Evolutionary conservation across 2,329 filamentous ascomycete species (phyloP).

Genomic region (Fusarium mangiferae): DNA sequence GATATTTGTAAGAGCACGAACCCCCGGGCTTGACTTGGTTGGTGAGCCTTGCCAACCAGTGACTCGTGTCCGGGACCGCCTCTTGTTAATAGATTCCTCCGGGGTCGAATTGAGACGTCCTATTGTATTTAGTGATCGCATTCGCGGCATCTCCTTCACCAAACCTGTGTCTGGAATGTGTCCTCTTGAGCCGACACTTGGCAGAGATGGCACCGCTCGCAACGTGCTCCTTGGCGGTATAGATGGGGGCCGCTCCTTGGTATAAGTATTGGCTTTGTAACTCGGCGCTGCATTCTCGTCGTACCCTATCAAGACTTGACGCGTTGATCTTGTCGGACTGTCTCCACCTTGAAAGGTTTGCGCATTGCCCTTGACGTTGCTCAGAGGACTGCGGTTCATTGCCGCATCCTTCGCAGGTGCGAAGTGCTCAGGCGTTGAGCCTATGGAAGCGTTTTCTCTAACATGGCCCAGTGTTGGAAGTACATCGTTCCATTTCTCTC

Average conservation of each 20-base stretch:
- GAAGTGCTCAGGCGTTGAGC: slow-evolving; percentile 43
- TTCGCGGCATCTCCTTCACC: slow-evolving; percentile 25
- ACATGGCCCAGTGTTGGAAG: slow-evolving; percentile 53
- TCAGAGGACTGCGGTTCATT: slow-evolving; percentile 21
- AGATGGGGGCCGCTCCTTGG: slow-evolving; percentile 7
- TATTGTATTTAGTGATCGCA: slow-evolving; percentile 43
- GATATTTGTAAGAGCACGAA: not conserved
- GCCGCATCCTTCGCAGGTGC: not conserved
- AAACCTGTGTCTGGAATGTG: not conserved
- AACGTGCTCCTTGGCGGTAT: slow-evolving; percentile 35
- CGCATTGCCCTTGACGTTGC: slow-evolving; percentile 16
- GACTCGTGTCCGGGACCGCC: slow-evolving; percentile 33
- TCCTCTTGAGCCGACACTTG: slow-evolving; percentile 21
- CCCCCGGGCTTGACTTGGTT: slow-evolving; percentile 45
- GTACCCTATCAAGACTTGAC: not conserved
- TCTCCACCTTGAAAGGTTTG: not conserved
- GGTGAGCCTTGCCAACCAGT: slow-evolving; percentile 35
- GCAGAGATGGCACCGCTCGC: slow-evolving; percentile 42
- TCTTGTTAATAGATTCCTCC: slow-evolving; percentile 36
- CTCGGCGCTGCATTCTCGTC: slow-evolving; percentile 38
- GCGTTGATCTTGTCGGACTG: not conserved
- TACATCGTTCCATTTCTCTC: not conserved
- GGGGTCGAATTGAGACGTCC: slow-evolving; percentile 21
- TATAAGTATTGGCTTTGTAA: not conserved
- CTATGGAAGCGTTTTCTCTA: slow-evolving; percentile 62